phyloP scores from a whole-genome alignment of 192 early-diverging fungal species.

The Coemansia sp. region DNA sequence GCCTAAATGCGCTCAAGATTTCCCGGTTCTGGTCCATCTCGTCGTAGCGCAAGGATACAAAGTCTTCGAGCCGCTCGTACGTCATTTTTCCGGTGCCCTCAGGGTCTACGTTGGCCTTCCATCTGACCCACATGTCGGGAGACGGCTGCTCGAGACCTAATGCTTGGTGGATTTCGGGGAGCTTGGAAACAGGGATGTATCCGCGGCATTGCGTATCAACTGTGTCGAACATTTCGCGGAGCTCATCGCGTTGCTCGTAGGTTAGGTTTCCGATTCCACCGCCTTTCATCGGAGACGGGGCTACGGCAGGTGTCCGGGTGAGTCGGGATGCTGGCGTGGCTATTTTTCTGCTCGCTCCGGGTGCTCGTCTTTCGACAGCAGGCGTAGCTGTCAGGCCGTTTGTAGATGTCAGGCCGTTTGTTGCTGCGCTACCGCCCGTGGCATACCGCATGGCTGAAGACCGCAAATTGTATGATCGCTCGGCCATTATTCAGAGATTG shows the following conservation, averaged over 20 bases:
- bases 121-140: conserved; percentile 6
- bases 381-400: neutral
- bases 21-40: conserved; percentile 64
- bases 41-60: conserved; percentile 29
- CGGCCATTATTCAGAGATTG: conserved; percentile 1
- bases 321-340: conserved; percentile 12
- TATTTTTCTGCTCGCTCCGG: conserved; percentile 7
- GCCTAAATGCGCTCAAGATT: conserved; percentile 70
- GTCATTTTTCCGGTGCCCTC: conserved; percentile 26
- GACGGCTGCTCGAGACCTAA: conserved; percentile 16
- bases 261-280: conserved; percentile 35
- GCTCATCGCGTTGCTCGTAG: conserved; percentile 39
- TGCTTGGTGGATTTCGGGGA: conserved; percentile 16
- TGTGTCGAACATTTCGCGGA: conserved; percentile 43
- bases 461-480: conserved; percentile 5
- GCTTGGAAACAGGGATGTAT: conserved; percentile 20
- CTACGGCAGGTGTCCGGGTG: neutral
- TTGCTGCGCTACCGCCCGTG: conserved; percentile 3
- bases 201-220: conserved; percentile 34
- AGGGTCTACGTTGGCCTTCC: conserved; percentile 36
- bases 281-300: conserved; percentile 1
- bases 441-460: conserved; percentile 3
- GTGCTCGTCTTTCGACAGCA: conserved; percentile 1
- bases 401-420: neutral
- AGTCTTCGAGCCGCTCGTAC: conserved; percentile 31